Base-by-base conservation (phyloP, 495 filamentous ascomycete species). In the Cenococcum geophilum region DNA sequence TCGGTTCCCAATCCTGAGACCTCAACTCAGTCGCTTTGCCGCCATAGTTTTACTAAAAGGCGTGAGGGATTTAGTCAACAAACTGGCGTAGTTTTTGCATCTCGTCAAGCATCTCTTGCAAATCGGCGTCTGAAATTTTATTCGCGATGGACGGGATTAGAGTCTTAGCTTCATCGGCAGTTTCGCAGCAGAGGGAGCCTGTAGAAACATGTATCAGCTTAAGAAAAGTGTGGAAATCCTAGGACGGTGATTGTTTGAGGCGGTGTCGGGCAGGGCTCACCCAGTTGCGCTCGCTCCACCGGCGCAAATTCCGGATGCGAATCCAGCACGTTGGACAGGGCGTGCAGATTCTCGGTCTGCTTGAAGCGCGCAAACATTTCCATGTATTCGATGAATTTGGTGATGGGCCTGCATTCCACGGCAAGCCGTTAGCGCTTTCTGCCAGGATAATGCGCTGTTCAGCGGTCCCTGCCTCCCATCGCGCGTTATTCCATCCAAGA, bases 341-440 rank as follows among this genome's bases (percentile, higher is more conserved):
- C 89, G 75, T 95, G 88, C 60, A 96, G 91, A 61, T 89, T 92
- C 75, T 97, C 90, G 71, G 89, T 89, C 62, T 91, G 83, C 78
- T 95, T 95, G 80, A 97, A 97, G 14, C 92, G 88, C 11, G 91
- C 88, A 77, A 97, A 97, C 21, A 87, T 83, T 63, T 96, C 90
- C 1, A 97, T 81, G 74, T 97, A 97, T 62, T 92, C 87, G 54
- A 88, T 77, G 1, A 92, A 97, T 70, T 95, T 92, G 49, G 80
- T 83, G 62, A 97, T 82, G 32, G 79, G 81, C 60, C 80, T 84
- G 64, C 47, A 25, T 18, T 25, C 52, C 55, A 14, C 20, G 45
- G 59, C 49, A 55, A 52, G 40, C 10, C 32, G 22, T 32, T 32
- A 35, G 18, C n/a, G 9, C 20, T 36, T 56, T 16, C 21, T 36